These are phyloP conservation scores for Pelargonium cotyledonis DNA, from an alignment of 441 rosid genomes.

Conservation along the genomic window DNA sequence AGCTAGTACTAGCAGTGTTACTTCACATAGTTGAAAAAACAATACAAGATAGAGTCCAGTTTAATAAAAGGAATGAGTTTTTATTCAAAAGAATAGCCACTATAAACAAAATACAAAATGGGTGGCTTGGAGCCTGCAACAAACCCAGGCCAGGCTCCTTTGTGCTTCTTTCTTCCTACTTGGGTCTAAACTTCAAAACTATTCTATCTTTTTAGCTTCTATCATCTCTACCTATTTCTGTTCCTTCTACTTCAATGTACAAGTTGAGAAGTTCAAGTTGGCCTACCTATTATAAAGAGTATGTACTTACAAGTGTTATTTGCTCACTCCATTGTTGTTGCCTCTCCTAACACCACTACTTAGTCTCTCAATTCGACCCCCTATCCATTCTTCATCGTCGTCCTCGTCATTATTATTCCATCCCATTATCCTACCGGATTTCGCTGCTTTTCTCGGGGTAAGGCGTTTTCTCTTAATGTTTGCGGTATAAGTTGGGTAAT, in stretches of 20 bases:
- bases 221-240: background rate
- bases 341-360: conserved; percentile 31
- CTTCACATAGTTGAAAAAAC: too few relatives aligned
- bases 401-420: conserved; percentile 37
- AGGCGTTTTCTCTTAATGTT: conserved; percentile 82
- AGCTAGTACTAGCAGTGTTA: too few relatives aligned
- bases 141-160: conserved; percentile 5
- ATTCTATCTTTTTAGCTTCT: too few relatives aligned
- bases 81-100: conserved; percentile 22
- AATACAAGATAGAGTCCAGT: too few relatives aligned
- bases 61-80: too few relatives aligned
- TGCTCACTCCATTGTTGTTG: conserved; percentile 39
- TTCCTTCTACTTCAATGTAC: conserved; percentile 36
- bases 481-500: conserved; percentile 67
- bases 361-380: conserved; percentile 41
- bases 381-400: conserved; percentile 35
- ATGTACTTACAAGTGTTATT: conserved; percentile 41
- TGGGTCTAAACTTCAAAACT: too few relatives aligned
- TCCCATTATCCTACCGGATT: conserved; percentile 21
- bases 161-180: conserved; percentile 16
- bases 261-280: conserved; percentile 25
- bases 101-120: conserved; percentile 25
- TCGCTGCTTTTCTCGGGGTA: conserved; percentile 44
- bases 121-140: conserved; percentile 15
- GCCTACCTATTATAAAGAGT: conserved; percentile 28